Percentiles rank a stretch among this genome's conserved stretches.
Evolutionary conservation across 345 rosid species (phyloP).

Genomic region (Theobroma cacao): DNA sequence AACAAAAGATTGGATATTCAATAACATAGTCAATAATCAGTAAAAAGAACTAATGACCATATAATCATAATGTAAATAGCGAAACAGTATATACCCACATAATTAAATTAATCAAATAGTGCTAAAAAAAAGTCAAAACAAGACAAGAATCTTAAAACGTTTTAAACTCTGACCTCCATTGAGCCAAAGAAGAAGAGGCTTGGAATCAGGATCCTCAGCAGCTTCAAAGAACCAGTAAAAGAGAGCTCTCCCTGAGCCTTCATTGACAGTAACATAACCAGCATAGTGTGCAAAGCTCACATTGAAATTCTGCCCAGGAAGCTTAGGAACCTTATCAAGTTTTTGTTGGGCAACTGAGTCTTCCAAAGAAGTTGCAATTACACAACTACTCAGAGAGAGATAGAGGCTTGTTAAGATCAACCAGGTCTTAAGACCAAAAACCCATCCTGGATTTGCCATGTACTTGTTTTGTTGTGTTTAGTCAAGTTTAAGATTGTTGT

Average conservation of each 20-base stretch:
- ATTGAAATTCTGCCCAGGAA: slow-evolving; percentile 73
- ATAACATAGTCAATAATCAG: background rate
- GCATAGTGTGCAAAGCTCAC: slow-evolving; percentile 69
- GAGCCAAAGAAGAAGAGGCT: slow-evolving; percentile 92
- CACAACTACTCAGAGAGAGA: slow-evolving; percentile 28
- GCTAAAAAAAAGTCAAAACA: background rate
- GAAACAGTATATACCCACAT: background rate
- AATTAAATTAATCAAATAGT: background rate
- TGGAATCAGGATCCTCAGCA: slow-evolving; percentile 65
- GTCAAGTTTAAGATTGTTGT: background rate
- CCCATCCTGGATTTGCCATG: slow-evolving; percentile 7
- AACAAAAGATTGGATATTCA: background rate
- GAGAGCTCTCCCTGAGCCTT: slow-evolving; percentile 64
- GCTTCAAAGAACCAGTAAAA: slow-evolving; percentile 91
- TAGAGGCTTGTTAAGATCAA: slow-evolving; percentile 6
- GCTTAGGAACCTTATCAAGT: slow-evolving; percentile 52
- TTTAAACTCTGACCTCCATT: slow-evolving; percentile 55
- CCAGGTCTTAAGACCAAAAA: background rate
- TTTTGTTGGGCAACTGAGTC: slow-evolving; percentile 46
- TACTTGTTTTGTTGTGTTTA: too few species aligned
- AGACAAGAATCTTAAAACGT: background rate
- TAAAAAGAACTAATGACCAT: background rate
- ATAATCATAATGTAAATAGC: background rate
- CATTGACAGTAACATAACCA: slow-evolving; percentile 68
- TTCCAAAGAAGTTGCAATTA: slow-evolving; percentile 7